Base-by-base conservation (phyloP, 345 rosid species). In the Rhizophora mangle region DNA sequence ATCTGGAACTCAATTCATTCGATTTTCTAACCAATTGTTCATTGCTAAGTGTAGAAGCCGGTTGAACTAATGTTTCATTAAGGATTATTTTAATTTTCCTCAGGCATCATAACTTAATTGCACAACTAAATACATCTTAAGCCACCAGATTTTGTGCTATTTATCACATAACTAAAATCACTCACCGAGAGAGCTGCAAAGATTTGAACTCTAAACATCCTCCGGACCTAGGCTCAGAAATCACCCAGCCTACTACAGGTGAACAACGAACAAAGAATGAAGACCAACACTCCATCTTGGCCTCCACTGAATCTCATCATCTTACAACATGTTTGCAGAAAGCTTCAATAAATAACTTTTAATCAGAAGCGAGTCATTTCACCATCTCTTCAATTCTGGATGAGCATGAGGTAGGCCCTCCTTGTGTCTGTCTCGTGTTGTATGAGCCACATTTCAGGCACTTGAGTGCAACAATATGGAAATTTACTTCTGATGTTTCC, bases 401-500 rank as follows among this genome's bases (percentile, higher is more conserved):
- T 39, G 76, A 67, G 43, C 71, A 75, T 0, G 74, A 52, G 15
- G 71, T 2, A 18, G 70, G 65, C 6, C 70, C 75, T 13, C 82
- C 85, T 15, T 74, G 62, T 1, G 80, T 85, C 71, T 68, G 87
- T 60, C 82, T 75, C 4, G 92, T 83, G 24, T 87, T 87, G 80
- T 87, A 87, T 1, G 92, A 87, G 30, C 69, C 82, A 82, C 89
- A 87, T 39, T 69, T 83, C 9, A 63, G 34, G 74, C 89, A 87
- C 72, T 85, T 87, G 63, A 51, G 86, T 18, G 79, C 92, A 32
- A 80, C 26, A 10, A 79, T 53, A 37, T 87, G 89, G 68, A 78
- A 85, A 36, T 74, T 67, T 6, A 80, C 89, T 69, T 85, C 70
- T 0, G 82, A 71, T n/a, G 69, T 71, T 74, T 74, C 81, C 59